phyloP scores from a whole-genome alignment of 2,329 filamentous ascomycete species.

The Pestalotiopsis sp. region DNA sequence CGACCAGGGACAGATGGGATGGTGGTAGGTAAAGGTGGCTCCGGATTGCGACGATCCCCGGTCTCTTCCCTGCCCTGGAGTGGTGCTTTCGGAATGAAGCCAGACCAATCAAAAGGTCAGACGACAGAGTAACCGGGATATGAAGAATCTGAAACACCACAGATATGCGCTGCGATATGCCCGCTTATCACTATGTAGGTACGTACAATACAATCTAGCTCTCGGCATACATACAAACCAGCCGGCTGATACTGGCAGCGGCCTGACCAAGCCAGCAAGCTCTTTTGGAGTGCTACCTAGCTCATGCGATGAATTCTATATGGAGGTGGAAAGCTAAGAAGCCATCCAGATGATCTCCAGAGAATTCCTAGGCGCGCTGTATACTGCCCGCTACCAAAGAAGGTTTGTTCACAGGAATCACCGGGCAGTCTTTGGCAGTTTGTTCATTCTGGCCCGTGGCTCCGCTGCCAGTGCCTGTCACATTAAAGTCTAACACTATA shows the following conservation, averaged over 20 bases:
- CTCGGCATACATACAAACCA: neutral
- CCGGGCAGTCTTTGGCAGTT: neutral
- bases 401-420: neutral
- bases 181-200: neutral
- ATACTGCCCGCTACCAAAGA: neutral
- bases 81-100: constrained; percentile 1
- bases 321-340: neutral
- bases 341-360: neutral
- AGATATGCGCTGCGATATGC: constrained; percentile 3
- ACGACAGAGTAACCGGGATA: neutral
- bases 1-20: constrained; percentile 1
- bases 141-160: constrained; percentile 4
- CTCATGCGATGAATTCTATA: neutral
- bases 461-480: neutral
- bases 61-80: neutral
- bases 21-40: neutral
- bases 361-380: neutral
- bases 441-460: neutral
- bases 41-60: neutral
- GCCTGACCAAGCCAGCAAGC: neutral
- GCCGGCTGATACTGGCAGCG: neutral
- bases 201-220: neutral
- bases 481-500: neutral
- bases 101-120: constrained; percentile 9
- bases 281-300: neutral